Evolutionary conservation across 352 stramenopile genomes (phyloP), one percentile per base, ranked within the genome.

Genomic region (Phytophthora megakarya): DNA sequence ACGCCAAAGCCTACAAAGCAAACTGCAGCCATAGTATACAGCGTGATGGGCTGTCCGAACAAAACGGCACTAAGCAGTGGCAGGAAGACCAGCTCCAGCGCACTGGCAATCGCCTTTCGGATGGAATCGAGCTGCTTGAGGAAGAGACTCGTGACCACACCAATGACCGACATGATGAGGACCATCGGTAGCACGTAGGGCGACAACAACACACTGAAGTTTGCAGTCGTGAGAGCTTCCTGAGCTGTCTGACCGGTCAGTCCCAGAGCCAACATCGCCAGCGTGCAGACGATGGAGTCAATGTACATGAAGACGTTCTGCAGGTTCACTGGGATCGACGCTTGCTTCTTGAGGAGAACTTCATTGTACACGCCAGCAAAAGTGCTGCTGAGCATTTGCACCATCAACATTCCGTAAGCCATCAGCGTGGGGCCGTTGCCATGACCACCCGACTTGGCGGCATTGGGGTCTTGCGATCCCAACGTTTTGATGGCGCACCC

Each of bases 221-320:
- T 90, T 16, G 61, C 50, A 11, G 57, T 65, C 23, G 65, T 73
- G 13, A 89, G 58, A 22, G 84, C 84, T 50, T 90, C 70, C 28
- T 69, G 40, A 35, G 87, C 81, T n/a, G 78, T 84, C 58, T 90
- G 80, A 9, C 80, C 84, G 25, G 81, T 92, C 52, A 92, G 68
- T 23, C 82, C 82, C 6, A 91, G 62, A 39, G 67, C 79, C 45
- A 93, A 76, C 78, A 90, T 90, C 32, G 51, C 52, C 38, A 88
- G 46, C 1, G 82, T 91, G 46, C 84, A 91, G 7, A 88, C 47
- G 49, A 92, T 89, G 45, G 85, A 93, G 74, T 93, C 80, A 37
- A 86, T 51, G 69, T 93, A 93, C 85, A 93, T 93, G 63, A 92
- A 90, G 47, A 91, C 80, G 51, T 93, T 93, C 63, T 93, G 85